Percentiles rank a stretch among this genome's conserved stretches.
phyloP scores from a whole-genome alignment of 2,329 filamentous ascomycete genomes.

The Verticillium nonalfalfae region DNA sequence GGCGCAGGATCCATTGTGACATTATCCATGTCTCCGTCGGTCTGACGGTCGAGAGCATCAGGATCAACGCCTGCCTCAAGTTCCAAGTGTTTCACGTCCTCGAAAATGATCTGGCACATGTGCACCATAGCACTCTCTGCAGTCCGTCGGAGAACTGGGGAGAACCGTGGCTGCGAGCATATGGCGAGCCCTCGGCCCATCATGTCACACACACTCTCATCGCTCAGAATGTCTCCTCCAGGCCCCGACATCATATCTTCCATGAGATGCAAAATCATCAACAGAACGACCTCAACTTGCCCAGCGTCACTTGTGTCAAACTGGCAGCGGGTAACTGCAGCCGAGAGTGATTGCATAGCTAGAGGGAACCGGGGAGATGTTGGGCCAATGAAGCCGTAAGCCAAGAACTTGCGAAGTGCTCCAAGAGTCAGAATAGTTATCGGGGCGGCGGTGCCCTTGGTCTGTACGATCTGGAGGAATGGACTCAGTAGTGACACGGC shows the following conservation, averaged over 20 bases:
- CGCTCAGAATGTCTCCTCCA: constrained; percentile 86
- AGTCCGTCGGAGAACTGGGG: constrained; percentile 81
- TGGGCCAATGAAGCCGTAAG: constrained; percentile 83
- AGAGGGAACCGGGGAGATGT: constrained; percentile 81
- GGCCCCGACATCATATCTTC: constrained; percentile 95
- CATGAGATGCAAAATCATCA: constrained; percentile 95
- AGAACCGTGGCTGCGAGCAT: constrained; percentile 89
- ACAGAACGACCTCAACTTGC: constrained; percentile 88
- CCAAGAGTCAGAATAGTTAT: constrained; percentile 93
- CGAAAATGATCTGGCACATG: constrained; percentile 99
- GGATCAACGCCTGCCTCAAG: constrained; percentile 64
- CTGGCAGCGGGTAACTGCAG: constrained; percentile 93
- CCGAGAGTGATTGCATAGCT: constrained; percentile 90
- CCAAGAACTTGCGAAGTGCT: constrained; percentile 92
- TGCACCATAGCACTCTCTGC: constrained; percentile 97
- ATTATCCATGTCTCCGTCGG: constrained; percentile 63
- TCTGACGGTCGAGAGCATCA: constrained; percentile 58
- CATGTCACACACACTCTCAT: constrained; percentile 98
- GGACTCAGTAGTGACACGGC: constrained; percentile 84
- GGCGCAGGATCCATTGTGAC: constrained; percentile 65
- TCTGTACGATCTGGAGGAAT: constrained; percentile 93
- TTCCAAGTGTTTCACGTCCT: constrained; percentile 81
- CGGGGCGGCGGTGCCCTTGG: constrained; percentile 89
- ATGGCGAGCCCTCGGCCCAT: constrained; percentile 98
- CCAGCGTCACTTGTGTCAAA: constrained; percentile 95